A percentile compares a stretch with the other conserved stretches of the same genome.
Conservation (phyloP, 805 yeast species). For the Candida qinlingensis region DNA sequence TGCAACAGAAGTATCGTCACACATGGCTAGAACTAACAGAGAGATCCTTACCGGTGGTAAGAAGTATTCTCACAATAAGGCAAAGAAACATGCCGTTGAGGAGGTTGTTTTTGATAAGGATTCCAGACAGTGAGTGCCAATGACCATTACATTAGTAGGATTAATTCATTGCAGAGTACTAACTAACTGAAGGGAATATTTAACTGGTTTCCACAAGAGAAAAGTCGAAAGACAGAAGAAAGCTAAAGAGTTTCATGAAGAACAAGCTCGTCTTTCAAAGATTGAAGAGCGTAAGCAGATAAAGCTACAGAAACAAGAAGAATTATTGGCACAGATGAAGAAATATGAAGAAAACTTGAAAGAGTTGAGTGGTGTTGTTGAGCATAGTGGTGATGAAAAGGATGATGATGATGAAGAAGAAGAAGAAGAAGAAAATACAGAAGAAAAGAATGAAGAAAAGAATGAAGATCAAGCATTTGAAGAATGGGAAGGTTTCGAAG, state of each 20-base stretch:
- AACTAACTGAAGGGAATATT: slow-evolving; percentile 44
- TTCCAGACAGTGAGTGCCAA: slow-evolving; percentile 44
- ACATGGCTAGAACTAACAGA: slow-evolving; percentile 46
- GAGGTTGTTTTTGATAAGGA: slow-evolving; percentile 83
- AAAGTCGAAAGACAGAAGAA: slow-evolving; percentile 83
- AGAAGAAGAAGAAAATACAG: slow-evolving; percentile 25
- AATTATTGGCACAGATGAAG: slow-evolving; percentile 57
- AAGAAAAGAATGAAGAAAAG: slow-evolving; percentile 16
- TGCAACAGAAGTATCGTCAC: background rate
- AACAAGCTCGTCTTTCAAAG: slow-evolving; percentile 66
- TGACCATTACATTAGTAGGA: background rate
- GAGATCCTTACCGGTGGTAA: slow-evolving; percentile 87
- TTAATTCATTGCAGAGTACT: too few relatives aligned
- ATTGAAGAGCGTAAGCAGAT: slow-evolving; percentile 68
- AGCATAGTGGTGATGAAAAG: slow-evolving; percentile 15
- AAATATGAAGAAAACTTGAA: slow-evolving; percentile 46
- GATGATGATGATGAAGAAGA: slow-evolving; percentile 22
- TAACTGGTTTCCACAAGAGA: slow-evolving; percentile 95
- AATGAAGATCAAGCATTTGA: slow-evolving; percentile 17
- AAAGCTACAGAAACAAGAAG: slow-evolving; percentile 65
- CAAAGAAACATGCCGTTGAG: slow-evolving; percentile 62
- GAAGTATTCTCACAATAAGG: slow-evolving; percentile 65
- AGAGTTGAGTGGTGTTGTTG: slow-evolving; percentile 21
- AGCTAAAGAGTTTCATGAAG: slow-evolving; percentile 71
- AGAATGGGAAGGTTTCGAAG: slow-evolving; percentile 37